Evolutionary conservation across 345 rosid genomes (phyloP), one percentile per base, ranked within the genome.

Genomic region (Garcia nutans): DNA sequence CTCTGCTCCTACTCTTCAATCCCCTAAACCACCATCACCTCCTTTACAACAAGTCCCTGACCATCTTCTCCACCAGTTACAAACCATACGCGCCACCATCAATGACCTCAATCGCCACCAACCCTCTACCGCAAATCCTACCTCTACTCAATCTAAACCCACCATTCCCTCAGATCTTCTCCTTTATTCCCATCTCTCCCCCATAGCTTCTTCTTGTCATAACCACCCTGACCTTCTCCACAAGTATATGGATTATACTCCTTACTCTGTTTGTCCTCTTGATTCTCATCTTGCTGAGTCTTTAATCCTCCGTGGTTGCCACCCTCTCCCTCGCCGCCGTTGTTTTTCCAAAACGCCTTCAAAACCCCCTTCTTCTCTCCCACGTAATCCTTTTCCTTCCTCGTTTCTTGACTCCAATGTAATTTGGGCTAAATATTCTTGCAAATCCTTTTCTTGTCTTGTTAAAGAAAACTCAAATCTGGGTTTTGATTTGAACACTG

Each of bases 291-390:
- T 96, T 68, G 89, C 88, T 12, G 99, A 96, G 80, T 79, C 90
- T n/a, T 88, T 96, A 6, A 92, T 92, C 83, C 92, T 96, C 84
- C 93, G 85, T 16, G 98, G 99, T 76, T 96, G 98, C 72, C 97
- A 93, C 82, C 99, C 98, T 0, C 94, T 92, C 50, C 99, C 99
- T 61, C 98, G 99, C 79, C 99, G 99, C 70, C 97, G 99, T 41
- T 96, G 99, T 90, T 93, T 93, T 88, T 90, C 99, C 17, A 79
- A 81, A 41, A 90, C 97, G 63, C 93, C 98, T 15, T 65, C 85
- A 2, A 90, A 87, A 59, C 84, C 90, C 3, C 65, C 90, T 1
- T 75, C 82, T 42, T 67, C 88, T 42, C 78, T 90, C 33, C 87
- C 96, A 1, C 76, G 28, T 4, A 45, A 84, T 58, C 92, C 92